Conservation (phyloP, 441 rosid species). For the Dalechampia spathulata region DNA sequence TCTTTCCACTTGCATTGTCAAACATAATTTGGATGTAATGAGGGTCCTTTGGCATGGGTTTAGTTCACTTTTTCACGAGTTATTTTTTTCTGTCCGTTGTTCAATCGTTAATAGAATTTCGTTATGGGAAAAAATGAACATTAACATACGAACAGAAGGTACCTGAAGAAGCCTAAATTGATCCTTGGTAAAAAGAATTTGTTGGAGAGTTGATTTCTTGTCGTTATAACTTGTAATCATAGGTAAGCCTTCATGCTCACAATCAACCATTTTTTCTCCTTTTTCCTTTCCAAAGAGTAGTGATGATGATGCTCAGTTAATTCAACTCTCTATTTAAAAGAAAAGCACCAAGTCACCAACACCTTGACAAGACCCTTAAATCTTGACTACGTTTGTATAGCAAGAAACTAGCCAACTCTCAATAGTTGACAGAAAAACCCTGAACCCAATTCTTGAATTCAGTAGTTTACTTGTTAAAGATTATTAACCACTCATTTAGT, state of each 20-base stretch:
- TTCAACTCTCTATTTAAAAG: neutral
- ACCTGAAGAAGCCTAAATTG: slow-evolving; percentile 10
- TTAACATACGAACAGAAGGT: neutral
- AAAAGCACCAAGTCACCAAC: slow-evolving; percentile 7
- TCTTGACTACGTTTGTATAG: slow-evolving; percentile 12
- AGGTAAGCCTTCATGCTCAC: slow-evolving; percentile 16
- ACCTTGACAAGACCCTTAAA: slow-evolving; percentile 17
- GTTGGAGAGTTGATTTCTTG: slow-evolving; percentile 18
- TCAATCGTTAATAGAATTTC: too few species aligned
- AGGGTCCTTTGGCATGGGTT: too few species aligned
- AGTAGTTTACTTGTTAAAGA: too few species aligned
- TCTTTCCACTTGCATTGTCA: too few species aligned
- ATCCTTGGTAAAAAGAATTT: slow-evolving; percentile 8
- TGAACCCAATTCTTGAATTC: too few species aligned
- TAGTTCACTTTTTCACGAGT: too few species aligned
- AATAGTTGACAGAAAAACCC: slow-evolving; percentile 10
- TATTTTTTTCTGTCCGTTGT: too few species aligned
- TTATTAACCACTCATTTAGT: slow-evolving; percentile 15
- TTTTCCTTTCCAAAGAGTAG: neutral
- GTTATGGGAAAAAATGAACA: too few species aligned
- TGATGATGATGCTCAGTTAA: neutral
- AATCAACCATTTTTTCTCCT: neutral
- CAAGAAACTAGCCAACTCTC: slow-evolving; percentile 1
- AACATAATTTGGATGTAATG: too few species aligned
- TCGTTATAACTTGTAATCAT: neutral